These are phyloP conservation scores for Russula sp. DNA, from an alignment of 768 basidiomycete genomes.

Conservation along the genomic window DNA sequence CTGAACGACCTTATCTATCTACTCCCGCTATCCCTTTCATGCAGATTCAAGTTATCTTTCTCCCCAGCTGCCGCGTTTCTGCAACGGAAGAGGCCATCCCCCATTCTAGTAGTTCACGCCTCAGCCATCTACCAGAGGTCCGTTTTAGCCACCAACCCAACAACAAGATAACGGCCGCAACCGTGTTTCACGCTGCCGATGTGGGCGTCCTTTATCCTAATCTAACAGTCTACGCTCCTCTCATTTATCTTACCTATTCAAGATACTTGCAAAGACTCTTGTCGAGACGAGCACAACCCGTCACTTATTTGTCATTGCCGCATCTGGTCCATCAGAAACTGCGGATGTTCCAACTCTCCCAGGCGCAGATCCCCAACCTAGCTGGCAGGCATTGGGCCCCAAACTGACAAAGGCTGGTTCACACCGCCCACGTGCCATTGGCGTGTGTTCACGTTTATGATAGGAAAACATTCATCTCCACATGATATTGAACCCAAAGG, in stretches of 20 bases:
- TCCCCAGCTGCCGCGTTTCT: conserved; percentile 25
- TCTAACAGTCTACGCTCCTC: neutral
- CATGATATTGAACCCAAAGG: conserved; percentile 29
- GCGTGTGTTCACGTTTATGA: conserved; percentile 19
- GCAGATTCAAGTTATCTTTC: conserved; percentile 30
- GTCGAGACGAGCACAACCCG: conserved; percentile 27
- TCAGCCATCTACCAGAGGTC: conserved; percentile 28
- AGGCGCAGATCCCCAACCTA: conserved; percentile 19
- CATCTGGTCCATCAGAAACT: conserved; percentile 26
- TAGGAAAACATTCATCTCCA: conserved; percentile 31
- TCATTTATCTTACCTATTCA: conserved; percentile 13
- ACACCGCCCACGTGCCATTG: conserved; percentile 16
- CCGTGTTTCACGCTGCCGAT: conserved; percentile 25
- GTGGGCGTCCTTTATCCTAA: conserved; percentile 17
- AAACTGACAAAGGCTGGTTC: conserved; percentile 25
- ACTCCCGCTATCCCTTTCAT: neutral
- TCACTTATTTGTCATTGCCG: conserved; percentile 30
- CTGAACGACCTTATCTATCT: neutral
- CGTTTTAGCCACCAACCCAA: conserved; percentile 25
- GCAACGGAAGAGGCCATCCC: conserved; percentile 23
- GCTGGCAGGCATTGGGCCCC: conserved; percentile 21
- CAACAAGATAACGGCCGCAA: conserved; percentile 29
- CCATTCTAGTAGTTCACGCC: conserved; percentile 22
- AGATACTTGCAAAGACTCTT: conserved; percentile 22
- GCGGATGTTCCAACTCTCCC: conserved; percentile 18